Conservation (phyloP, 805 yeast genomes). For the Ogataea thermomethanolica region DNA sequence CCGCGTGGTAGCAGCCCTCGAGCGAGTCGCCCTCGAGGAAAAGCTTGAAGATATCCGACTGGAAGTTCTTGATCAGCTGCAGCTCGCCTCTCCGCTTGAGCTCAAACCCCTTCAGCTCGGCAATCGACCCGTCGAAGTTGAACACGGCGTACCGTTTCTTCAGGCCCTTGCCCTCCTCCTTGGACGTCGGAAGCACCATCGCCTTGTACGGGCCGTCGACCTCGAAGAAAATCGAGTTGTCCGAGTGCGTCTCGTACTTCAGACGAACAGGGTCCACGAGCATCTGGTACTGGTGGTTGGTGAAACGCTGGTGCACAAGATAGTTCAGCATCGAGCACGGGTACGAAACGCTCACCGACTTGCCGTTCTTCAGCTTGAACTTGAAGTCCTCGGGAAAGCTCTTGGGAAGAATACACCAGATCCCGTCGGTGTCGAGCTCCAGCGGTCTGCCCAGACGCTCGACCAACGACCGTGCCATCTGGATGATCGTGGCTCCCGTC, state of each 20-base stretch:
- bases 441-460: conserved; percentile 93
- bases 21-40: conserved; percentile 82
- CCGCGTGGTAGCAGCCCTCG: conserved; percentile 80
- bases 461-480: conserved; percentile 89
- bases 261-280: conserved; percentile 64
- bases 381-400: conserved; percentile 88
- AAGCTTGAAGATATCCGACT: conserved; percentile 87
- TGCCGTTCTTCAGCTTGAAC: conserved; percentile 72
- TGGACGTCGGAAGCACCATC: conserved; percentile 94
- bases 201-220: conserved; percentile 99
- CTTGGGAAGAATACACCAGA: conserved; percentile 95
- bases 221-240: conserved; percentile 94
- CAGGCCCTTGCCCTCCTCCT: conserved; percentile 95
- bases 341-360: conserved; percentile 72
- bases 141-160: conserved; percentile 97
- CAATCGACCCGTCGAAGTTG: conserved; percentile 88
- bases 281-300: conserved; percentile 93
- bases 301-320: conserved; percentile 83
- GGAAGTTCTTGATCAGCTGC: conserved; percentile 89
- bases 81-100: conserved; percentile 95
- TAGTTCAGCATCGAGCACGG: conserved; percentile 97
- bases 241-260: conserved; percentile 74
- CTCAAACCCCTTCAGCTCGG: conserved; percentile 96
- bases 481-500: conserved; percentile 97
- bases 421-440: conserved; percentile 98